These are phyloP conservation scores for Citrus mangshanensis DNA, from an alignment of 345 rosid species.

Conservation along the genomic window DNA sequence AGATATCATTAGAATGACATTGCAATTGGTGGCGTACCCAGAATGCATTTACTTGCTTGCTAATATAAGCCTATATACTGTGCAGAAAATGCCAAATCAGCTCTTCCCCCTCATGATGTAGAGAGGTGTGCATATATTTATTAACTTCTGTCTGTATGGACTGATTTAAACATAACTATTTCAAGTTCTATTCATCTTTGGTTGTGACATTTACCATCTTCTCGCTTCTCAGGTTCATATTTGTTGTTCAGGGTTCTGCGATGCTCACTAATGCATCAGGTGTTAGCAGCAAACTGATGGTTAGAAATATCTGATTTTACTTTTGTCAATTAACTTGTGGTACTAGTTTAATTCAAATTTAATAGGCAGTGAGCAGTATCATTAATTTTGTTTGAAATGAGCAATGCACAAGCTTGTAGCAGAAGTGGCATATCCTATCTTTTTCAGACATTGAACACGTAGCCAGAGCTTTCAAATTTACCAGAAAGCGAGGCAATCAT, in stretches of 20 bases:
- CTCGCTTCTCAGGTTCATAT: slow-evolving; percentile 53
- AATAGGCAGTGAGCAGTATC: neutral
- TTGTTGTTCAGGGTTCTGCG: slow-evolving; percentile 69
- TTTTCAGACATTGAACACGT: neutral
- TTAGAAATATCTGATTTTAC: slow-evolving; percentile 23
- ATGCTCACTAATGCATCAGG: slow-evolving; percentile 48
- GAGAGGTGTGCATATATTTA: slow-evolving; percentile 55
- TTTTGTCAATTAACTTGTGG: neutral
- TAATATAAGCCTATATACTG: slow-evolving; percentile 15
- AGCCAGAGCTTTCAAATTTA: neutral
- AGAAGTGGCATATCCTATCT: neutral
- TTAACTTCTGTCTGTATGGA: neutral
- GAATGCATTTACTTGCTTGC: neutral
- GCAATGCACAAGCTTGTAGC: neutral
- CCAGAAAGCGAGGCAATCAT: neutral
- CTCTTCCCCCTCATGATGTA: slow-evolving; percentile 48
- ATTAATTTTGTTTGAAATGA: neutral
- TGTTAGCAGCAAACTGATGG: slow-evolving; percentile 45
- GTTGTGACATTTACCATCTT: slow-evolving; percentile 13
- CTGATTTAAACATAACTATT: neutral
- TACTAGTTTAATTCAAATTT: neutral
- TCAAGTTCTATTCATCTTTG: slow-evolving; percentile 3
- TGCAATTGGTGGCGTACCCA: neutral
- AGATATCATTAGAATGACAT: neutral
- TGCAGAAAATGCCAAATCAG: slow-evolving; percentile 81